These are phyloP conservation scores for Xylaria sp. DNA, from an alignment of 2,329 filamentous ascomycete genomes.

Conservation along the genomic window DNA sequence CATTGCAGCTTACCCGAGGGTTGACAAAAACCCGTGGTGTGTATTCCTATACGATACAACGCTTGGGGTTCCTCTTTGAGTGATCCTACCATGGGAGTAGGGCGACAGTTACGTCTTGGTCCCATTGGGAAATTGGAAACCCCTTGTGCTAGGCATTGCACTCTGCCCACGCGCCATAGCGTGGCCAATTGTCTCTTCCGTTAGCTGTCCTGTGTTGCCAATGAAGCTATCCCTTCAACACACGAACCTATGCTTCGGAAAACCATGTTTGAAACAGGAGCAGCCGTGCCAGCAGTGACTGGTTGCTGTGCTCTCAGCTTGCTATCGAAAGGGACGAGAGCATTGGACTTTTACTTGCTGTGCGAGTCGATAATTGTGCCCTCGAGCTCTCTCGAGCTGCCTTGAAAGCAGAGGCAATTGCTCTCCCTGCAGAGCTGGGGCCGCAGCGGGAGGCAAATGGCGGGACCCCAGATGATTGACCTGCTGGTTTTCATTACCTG, in stretches of 20 bases:
- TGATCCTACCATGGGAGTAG: background rate
- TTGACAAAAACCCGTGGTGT: conserved; percentile 6
- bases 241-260: background rate
- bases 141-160: background rate
- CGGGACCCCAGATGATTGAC: conserved; percentile 3
- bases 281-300: background rate
- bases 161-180: conserved; percentile 21
- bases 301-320: background rate
- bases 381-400: background rate
- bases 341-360: background rate
- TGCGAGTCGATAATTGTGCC: too few species aligned
- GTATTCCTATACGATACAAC: conserved; percentile 11
- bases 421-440: background rate
- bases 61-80: conserved; percentile 8
- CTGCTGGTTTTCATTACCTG: conserved; percentile 6
- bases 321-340: background rate
- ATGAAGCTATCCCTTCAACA: background rate
- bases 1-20: conserved; percentile 4
- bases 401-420: background rate
- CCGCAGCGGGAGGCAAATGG: conserved; percentile 13
- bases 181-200: conserved; percentile 7
- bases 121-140: background rate
- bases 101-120: background rate
- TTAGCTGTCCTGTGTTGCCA: conserved; percentile 2
- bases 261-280: conserved; percentile 6